Conservation (phyloP, 2,329 filamentous ascomycete genomes). For the Tympanopsis confertula region DNA sequence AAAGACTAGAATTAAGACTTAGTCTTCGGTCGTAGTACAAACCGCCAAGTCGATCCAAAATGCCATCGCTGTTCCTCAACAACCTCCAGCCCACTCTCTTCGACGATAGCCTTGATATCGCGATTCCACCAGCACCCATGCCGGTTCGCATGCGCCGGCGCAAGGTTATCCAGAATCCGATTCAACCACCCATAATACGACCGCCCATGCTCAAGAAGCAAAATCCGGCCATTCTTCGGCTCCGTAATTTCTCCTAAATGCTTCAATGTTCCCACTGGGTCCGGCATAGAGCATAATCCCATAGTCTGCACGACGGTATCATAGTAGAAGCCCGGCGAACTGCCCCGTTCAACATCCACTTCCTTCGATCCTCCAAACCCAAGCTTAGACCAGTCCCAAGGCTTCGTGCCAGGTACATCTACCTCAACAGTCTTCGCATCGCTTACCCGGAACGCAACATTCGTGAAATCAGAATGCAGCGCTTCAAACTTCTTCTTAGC, state of each 20-base stretch:
- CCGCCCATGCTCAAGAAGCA: constrained; percentile 34
- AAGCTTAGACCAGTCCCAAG: no score
- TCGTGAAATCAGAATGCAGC: constrained; percentile 16
- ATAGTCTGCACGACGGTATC: constrained; percentile 36
- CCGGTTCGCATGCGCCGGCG: constrained; percentile 30
- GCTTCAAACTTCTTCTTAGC: constrained; percentile 26
- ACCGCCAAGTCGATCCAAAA: constrained; percentile 33
- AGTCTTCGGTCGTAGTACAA: constrained; percentile 23
- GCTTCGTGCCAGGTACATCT: background rate
- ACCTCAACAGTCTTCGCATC: background rate
- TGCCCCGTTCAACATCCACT: constrained; percentile 6
- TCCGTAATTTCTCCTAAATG: constrained; percentile 25
- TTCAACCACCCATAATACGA: constrained; percentile 32
- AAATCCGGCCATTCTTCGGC: constrained; percentile 22
- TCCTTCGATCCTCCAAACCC: no score
- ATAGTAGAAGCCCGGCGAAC: constrained; percentile 15
- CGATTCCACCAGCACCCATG: constrained; percentile 40
- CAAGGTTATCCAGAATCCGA: constrained; percentile 29
- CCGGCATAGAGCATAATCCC: constrained; percentile 32
- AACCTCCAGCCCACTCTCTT: constrained; percentile 30
- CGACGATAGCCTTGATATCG: constrained; percentile 33
- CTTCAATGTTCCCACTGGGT: constrained; percentile 24
- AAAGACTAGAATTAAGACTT: no score
- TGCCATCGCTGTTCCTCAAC: constrained; percentile 30
- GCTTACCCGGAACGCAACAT: background rate